Evolutionary conservation across 139 green algal species (phyloP), one percentile per base, ranked within the genome.

Genomic region (Edaphochlamys debaryana): DNA sequence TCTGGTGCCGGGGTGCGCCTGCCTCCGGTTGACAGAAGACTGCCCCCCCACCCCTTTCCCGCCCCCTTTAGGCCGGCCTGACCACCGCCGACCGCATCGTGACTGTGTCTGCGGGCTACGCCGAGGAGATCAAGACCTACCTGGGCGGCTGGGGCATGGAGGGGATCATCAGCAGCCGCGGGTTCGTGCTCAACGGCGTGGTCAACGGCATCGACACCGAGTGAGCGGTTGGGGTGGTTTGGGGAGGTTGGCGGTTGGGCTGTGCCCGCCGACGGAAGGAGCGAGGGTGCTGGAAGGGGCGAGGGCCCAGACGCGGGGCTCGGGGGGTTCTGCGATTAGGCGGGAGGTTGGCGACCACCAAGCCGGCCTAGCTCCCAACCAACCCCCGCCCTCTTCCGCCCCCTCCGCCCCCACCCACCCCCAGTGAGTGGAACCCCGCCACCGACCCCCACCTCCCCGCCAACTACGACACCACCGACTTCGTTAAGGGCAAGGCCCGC

Each of bases 41-140:
- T n/a, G n/a, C n/a, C n/a, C n/a, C n/a, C n/a, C n/a, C n/a, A n/a
- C n/a, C n/a, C n/a, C n/a, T n/a, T n/a, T n/a, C n/a, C n/a, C n/a
- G n/a, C n/a, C n/a, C n/a, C n/a, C n/a, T n/a, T n/a, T n/a, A 95
- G 92, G 95, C 85, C 0, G 96, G 94, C 52, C 93, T 98, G 77
- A 92, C 87, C 32, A 93, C 89, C 27, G 87, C 91, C 2, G 95
- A 98, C 80, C 82, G 95, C 27, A 71, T 98, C 11, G 75, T 98
- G 17, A 98, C 95, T 13, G 95, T 98, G 17, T 80, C 70, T 32
- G 48, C 85, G 2, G 96, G 95, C 8, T 97, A 97, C 67, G 91
- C 92, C 0, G 91, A 90, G 68, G 94, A 96, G 87, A 95, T 97
- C 84, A 87, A 93, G 82, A 95, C 92, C 1, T 91, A 87, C 56